Evolutionary conservation across 2,329 filamentous ascomycete genomes (phyloP), one percentile per base, ranked within the genome.

Genomic region (Plectosphaerella plurivora): DNA sequence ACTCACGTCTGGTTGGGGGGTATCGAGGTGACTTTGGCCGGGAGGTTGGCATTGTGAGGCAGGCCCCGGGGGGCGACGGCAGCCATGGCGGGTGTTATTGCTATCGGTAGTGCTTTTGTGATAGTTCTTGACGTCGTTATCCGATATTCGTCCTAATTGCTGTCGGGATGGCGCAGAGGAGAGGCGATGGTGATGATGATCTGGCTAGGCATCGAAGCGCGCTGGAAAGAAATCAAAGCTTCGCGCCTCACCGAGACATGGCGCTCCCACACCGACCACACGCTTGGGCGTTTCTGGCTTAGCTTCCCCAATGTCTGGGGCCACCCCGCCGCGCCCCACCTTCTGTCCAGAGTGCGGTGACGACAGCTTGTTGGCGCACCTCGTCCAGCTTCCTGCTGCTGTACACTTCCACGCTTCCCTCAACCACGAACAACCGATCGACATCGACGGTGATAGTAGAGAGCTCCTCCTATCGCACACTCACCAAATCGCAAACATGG

Each of bases 381-480:
- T 16, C 41, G n/a, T 20, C 37, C 39, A 42, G 39, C 24, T 46
- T 33, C 42, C 51, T 28, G 47, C 44, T 49, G 14, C 18, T 20
- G 15, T 46, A 37, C 53, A 37, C 42, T 16, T 15, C 16, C 15
- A 12, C 12, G 11, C 50, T 39, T 22, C 5, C 37, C 22, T 7
- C 41, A 22, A 45, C 39, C 39, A 52, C 36, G 22, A 45, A 52
- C 41, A 41, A 44, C 47, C 24, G 25, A 22, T 35, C 24, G 28
- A 53, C 33, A 15, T 16, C 35, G 28, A 51, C 47, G 50, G 77
- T 83, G 89, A 81, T 94, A 97, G 94, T 97, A 87, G 94, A 97
- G 94, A 96, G 91, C 83, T 89, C 70, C 90, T 95, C 91, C 90
- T 94, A 91, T 89, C 86, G 78, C 75, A 50, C 9, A 39, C 53